Evolutionary conservation across 352 stramenopile genomes (phyloP).

Genomic region (Globisporangium paroecandrum): DNA sequence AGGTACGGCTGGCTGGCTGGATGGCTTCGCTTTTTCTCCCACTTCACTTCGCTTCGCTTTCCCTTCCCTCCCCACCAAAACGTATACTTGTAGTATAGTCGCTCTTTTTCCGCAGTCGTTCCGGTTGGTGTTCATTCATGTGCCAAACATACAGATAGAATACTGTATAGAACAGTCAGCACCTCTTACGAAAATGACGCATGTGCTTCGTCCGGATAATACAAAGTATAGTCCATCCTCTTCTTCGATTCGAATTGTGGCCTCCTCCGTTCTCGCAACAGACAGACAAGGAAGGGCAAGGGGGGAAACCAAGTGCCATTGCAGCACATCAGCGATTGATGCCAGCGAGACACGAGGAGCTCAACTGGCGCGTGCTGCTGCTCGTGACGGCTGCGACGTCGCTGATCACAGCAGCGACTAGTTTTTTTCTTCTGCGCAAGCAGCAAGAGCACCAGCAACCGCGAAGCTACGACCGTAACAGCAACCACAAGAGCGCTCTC

Average conservation of each 20-base stretch:
- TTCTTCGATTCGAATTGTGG: neutral
- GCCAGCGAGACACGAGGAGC: slow-evolving; percentile 15
- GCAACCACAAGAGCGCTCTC: slow-evolving; percentile 3
- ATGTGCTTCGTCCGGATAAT: neutral
- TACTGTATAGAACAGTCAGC: neutral
- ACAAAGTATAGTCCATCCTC: neutral
- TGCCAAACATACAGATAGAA: neutral
- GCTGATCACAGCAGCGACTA: slow-evolving; percentile 49
- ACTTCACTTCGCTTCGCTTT: neutral
- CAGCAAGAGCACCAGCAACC: slow-evolving; percentile 10
- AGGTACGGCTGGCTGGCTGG: neutral
- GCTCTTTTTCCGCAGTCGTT: neutral
- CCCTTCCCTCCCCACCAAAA: neutral
- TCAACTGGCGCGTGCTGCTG: slow-evolving; percentile 49
- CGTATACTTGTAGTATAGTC: neutral
- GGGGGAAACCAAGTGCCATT: neutral
- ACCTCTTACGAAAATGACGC: neutral
- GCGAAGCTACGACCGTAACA: slow-evolving; percentile 10
- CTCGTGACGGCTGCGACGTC: slow-evolving; percentile 55
- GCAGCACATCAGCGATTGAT: slow-evolving; percentile 6
- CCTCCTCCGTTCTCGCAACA: neutral
- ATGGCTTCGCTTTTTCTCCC: neutral
- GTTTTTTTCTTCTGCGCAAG: slow-evolving; percentile 39
- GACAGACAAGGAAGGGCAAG: too few relatives aligned
- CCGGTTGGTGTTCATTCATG: neutral